Evolutionary conservation across 768 basidiomycete genomes (phyloP), one percentile per base, ranked within the genome.

Genomic region (Chiua virens): DNA sequence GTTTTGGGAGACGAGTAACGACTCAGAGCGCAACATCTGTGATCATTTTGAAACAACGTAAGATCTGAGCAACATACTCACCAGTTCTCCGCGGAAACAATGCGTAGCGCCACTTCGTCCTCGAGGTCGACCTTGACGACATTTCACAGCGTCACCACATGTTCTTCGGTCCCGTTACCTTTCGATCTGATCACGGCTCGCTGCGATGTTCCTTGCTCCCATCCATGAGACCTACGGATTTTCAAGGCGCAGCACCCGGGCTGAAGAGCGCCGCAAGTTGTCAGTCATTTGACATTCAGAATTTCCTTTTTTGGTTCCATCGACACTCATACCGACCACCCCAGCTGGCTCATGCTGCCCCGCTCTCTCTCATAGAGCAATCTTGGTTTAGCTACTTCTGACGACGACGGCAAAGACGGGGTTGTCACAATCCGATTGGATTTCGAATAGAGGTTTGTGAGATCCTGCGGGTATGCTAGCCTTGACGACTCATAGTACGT

Each of bases 361-460:
- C 28, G 28, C 22, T n/a, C 13, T 15, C n/a, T 4, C 14, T 23
- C 22, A 5, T 32, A 30, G 5, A 8, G 5, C 42, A 30, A 49
- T 27, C 8, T 2, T 5, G 38, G 51, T 15, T 22, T 15, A 23
- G 44, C 41, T 21, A 30, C 38, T 36, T 20, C 23, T 17, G 25
- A 30, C 42, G 36, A 15, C 28, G 38, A 36, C 34, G 40, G 40
- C 40, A n/a, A 45, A 36, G 18, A 40, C 34, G 34, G 34, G 14
- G 15, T 5, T 8, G 4, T 21, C 17, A 10, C 32, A 8, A 37
- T 23, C n/a, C 1, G 40, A 39, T 42, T 34, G 2, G 14, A 20
- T 42, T 18, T 10, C 40, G 44, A 38, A 28, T 5, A 49, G 38
- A 42, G 53, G 45, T 59, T 20, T 5, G 57, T 54, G 18, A 23